Evolutionary conservation across 176 grass and related monocot genomes (phyloP).

Genomic region (Bromus sterilis): DNA sequence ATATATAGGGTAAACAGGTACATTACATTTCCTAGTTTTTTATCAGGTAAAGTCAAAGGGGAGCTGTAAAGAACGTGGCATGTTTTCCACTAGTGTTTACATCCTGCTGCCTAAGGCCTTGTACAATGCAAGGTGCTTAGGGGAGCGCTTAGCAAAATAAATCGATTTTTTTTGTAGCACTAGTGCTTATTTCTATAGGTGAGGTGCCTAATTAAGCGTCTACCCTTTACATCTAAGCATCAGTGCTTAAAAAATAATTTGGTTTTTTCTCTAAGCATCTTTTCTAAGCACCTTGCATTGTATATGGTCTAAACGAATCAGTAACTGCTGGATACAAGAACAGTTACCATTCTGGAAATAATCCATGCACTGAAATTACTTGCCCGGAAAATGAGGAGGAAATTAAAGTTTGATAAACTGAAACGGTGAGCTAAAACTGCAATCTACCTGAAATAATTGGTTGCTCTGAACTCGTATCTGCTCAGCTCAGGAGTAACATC

Average conservation of each 20-base stretch:
- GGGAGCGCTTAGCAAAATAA: no score
- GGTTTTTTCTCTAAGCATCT: no score
- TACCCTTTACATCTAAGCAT: no score
- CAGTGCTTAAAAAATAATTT: no score
- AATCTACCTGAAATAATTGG: slow-evolving; percentile 34
- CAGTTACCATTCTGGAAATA: not conserved
- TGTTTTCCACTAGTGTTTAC: not conserved
- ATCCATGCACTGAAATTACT: not conserved
- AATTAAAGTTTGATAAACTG: not conserved
- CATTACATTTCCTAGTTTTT: not conserved
- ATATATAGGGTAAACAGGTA: not conserved
- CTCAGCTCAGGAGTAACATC: slow-evolving; percentile 22
- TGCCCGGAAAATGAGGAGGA: not conserved
- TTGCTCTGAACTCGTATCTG: slow-evolving; percentile 33
- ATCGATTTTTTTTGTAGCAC: no score
- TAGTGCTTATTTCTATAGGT: no score
- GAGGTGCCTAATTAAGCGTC: no score
- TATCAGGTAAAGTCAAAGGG: not conserved
- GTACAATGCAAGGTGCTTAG: no score
- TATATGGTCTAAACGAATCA: not conserved
- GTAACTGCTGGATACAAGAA: not conserved
- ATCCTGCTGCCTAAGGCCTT: not conserved
- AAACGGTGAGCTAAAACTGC: not conserved
- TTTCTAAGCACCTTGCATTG: no score
- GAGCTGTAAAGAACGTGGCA: not conserved